Evolutionary conservation across 176 grass and related monocot genomes (phyloP).

Genomic region (Canna indica): DNA sequence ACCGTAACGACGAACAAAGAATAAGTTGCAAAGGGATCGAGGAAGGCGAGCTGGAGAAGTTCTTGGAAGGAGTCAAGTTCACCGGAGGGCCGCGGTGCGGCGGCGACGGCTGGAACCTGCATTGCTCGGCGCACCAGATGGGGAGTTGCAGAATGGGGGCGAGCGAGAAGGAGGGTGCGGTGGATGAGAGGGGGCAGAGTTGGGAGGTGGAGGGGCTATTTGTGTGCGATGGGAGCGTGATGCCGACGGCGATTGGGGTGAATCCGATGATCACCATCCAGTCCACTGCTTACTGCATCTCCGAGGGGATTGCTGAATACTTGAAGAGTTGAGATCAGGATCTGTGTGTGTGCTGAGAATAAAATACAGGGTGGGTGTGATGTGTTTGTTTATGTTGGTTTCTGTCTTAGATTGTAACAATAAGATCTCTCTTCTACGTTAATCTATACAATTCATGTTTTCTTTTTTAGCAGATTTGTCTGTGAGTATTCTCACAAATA

Average conservation of each 20-base stretch:
- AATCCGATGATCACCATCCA: conserved; percentile 96
- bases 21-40: conserved; percentile 39
- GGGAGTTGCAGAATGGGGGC: conserved; percentile 73
- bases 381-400: no score
- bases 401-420: no score
- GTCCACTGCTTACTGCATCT: conserved; percentile 63
- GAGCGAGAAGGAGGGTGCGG: conserved; percentile 34
- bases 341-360: no score
- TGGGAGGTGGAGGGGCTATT: conserved; percentile 62
- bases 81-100: conserved; percentile 37
- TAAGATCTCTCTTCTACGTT: no score
- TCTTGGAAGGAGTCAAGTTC: conserved; percentile 41
- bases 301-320: conserved; percentile 39
- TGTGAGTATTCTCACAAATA: no score
- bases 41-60: conserved; percentile 50
- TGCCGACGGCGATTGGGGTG: conserved; percentile 57
- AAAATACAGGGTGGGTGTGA: no score
- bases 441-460: no score
- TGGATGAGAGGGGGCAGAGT: conserved; percentile 71
- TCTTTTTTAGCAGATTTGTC: no score
- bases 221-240: conserved; percentile 70
- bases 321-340: no score
- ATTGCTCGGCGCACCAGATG: conserved; percentile 78
- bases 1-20: conserved; percentile 78
- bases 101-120: conserved; percentile 34